phyloP scores from a whole-genome alignment of 495 filamentous ascomycete genomes.

The Astrothelium macrocarpum region DNA sequence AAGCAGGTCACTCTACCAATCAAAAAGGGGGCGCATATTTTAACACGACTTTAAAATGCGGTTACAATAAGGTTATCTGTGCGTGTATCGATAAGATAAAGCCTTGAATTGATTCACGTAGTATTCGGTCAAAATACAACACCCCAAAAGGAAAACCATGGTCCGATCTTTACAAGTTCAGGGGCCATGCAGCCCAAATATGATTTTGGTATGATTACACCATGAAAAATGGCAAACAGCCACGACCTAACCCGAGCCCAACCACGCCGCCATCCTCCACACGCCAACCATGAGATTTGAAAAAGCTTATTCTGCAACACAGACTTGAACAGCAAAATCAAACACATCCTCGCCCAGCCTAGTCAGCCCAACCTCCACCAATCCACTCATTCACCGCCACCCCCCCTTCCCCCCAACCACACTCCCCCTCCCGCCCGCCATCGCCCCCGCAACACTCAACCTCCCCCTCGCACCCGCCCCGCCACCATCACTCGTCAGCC shows the following conservation, averaged over 20 bases:
- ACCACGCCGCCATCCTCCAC: background rate
- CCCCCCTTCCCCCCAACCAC: slow-evolving; percentile 9
- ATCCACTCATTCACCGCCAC: slow-evolving; percentile 11
- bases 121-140: background rate
- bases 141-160: background rate
- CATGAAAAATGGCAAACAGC: slow-evolving; percentile 3
- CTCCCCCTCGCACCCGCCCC: background rate
- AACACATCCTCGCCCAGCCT: too few relatives aligned
- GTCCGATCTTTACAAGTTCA: background rate
- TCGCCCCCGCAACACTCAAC: slow-evolving; percentile 7
- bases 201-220: background rate
- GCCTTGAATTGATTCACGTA: too few relatives aligned
- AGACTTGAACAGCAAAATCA: background rate
- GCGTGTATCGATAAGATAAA: too few relatives aligned
- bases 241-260: background rate
- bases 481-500: slow-evolving; percentile 1
- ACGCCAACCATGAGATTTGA: background rate
- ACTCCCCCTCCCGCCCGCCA: background rate
- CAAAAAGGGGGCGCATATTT: background rate
- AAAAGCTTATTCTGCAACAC: background rate
- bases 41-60: background rate
- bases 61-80: background rate
- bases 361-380: too few relatives aligned
- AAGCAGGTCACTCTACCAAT: background rate
- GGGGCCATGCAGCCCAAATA: background rate